These are phyloP conservation scores for Pochonia chlamydosporia DNA, from an alignment of 2,329 filamentous ascomycete species.

Conservation along the genomic window DNA sequence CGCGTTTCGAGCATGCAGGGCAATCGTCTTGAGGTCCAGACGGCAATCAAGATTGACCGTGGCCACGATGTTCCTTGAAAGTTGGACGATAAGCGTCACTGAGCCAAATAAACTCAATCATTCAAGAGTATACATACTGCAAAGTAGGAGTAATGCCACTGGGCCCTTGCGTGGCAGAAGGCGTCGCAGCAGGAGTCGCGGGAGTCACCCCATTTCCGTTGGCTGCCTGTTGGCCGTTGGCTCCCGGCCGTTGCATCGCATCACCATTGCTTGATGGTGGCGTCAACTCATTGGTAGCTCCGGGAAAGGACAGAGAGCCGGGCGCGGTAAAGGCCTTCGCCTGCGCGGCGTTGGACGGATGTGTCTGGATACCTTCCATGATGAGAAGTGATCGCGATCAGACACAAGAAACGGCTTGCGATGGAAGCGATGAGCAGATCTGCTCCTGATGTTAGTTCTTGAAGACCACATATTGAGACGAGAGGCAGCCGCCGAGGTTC, in stretches of 20 bases:
- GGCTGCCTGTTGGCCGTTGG: slow-evolving; percentile 49
- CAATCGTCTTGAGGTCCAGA: slow-evolving; percentile 97
- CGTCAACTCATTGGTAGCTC: slow-evolving; percentile 75
- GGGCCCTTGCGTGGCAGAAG: slow-evolving; percentile 72
- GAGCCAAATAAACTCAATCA: slow-evolving; percentile 23
- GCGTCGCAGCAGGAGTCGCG: slow-evolving; percentile 86
- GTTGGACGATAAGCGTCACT: slow-evolving; percentile 46
- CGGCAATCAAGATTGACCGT: slow-evolving; percentile 98
- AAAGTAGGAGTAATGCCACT: slow-evolving; percentile 89
- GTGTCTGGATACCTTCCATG: slow-evolving; percentile 89
- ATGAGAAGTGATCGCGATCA: slow-evolving; percentile 25
- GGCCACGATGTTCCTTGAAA: slow-evolving; percentile 90
- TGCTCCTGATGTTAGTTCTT: slow-evolving; percentile 13
- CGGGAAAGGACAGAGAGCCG: slow-evolving; percentile 86
- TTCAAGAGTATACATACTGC: slow-evolving; percentile 73
- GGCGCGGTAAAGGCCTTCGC: slow-evolving; percentile 94
- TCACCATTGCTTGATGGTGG: slow-evolving; percentile 71
- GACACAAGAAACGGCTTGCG: slow-evolving; percentile 10
- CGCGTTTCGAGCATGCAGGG: slow-evolving; percentile 93
- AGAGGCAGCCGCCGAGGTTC: not conserved
- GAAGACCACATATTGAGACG: not conserved
- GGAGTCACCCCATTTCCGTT: slow-evolving; percentile 78
- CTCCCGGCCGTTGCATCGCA: slow-evolving; percentile 23
- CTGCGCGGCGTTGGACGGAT: slow-evolving; percentile 85
- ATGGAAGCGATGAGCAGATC: slow-evolving; percentile 25